Evolutionary conservation across 2,329 filamentous ascomycete genomes (phyloP).

Genomic region (Epichloe amarillans): DNA sequence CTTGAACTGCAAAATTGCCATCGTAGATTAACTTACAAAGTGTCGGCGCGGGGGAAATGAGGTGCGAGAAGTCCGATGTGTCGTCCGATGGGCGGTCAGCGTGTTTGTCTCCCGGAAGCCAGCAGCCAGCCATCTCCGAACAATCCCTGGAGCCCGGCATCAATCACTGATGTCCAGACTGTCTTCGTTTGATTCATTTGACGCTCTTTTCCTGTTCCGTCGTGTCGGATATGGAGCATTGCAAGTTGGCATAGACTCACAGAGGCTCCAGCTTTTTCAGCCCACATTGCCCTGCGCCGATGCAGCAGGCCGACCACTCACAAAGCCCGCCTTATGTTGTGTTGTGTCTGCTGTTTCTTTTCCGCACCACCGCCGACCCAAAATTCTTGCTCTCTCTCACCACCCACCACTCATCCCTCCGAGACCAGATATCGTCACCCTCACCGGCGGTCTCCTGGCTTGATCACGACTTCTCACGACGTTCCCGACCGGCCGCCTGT

Average conservation of each 20-base stretch:
- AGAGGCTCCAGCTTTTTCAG: not conserved
- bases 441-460: not conserved
- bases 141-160: not conserved
- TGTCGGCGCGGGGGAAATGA: not conserved
- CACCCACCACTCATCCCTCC: not conserved
- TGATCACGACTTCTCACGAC: not conserved
- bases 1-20: not conserved
- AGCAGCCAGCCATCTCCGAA: not conserved
- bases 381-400: slow-evolving; percentile 1
- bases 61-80: not conserved
- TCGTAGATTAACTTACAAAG: not conserved
- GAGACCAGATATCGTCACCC: not conserved
- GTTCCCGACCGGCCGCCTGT: not conserved
- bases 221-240: not conserved
- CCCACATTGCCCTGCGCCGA: not conserved
- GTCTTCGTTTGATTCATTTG: not conserved
- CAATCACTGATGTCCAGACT: not conserved
- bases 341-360: not conserved
- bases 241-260: not conserved
- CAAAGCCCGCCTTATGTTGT: not conserved
- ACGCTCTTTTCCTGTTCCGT: not conserved
- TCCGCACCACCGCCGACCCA: slow-evolving; percentile 2
- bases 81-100: not conserved
- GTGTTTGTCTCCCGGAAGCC: not conserved
- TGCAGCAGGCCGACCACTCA: not conserved